Evolutionary conservation across 352 stramenopile species (phyloP).

Genomic region (Pilasporangium apinafurcum): DNA sequence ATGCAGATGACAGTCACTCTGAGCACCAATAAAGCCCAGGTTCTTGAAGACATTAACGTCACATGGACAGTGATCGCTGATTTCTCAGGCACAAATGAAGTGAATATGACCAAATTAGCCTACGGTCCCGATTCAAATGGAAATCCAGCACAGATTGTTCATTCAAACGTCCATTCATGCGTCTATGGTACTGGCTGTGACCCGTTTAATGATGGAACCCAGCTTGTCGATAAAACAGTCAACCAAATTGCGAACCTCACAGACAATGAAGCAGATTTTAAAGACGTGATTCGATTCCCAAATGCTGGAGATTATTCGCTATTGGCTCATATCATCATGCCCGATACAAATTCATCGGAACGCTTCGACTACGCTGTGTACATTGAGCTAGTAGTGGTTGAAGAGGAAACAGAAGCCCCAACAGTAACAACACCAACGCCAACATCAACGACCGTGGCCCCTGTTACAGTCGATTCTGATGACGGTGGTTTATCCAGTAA

Average conservation of each 20-base stretch:
- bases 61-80: slow-evolving; percentile 43
- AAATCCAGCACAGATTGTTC: slow-evolving; percentile 43
- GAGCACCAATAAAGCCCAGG: slow-evolving; percentile 12
- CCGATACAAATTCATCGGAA: slow-evolving; percentile 31
- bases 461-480: background rate
- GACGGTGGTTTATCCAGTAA: slow-evolving; percentile 31
- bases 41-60: slow-evolving; percentile 34
- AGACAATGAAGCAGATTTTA: slow-evolving; percentile 31
- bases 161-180: slow-evolving; percentile 63
- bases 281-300: slow-evolving; percentile 26
- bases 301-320: slow-evolving; percentile 29
- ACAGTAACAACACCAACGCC: slow-evolving; percentile 2
- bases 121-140: slow-evolving; percentile 29
- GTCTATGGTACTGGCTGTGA: slow-evolving; percentile 40
- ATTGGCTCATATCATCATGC: slow-evolving; percentile 57
- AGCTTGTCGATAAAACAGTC: slow-evolving; percentile 45
- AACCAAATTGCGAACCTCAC: slow-evolving; percentile 55
- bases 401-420: slow-evolving; percentile 13
- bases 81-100: slow-evolving; percentile 24
- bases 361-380: slow-evolving; percentile 52
- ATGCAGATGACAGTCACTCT: slow-evolving; percentile 34
- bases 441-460: background rate
- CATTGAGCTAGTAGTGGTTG: slow-evolving; percentile 24
- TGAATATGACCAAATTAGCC: slow-evolving; percentile 43
- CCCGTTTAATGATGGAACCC: slow-evolving; percentile 39